These are phyloP conservation scores for Proliferodiscus dingleyae DNA, from an alignment of 2,329 filamentous ascomycete genomes.

Conservation along the genomic window DNA sequence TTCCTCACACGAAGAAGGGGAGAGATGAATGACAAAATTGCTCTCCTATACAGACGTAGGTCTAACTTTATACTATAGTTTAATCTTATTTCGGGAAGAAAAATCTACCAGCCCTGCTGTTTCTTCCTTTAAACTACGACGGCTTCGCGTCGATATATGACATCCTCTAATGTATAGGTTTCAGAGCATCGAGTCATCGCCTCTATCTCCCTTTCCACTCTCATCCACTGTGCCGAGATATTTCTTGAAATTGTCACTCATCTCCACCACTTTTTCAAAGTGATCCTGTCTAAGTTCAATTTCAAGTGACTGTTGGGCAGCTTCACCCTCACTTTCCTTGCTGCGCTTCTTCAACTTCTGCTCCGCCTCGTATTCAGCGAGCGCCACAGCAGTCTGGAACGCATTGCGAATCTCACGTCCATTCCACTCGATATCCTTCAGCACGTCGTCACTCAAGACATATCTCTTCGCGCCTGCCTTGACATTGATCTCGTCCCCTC, in stretches of 20 bases:
- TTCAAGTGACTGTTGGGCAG: slow-evolving; percentile 1
- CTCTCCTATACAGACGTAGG: too few species aligned
- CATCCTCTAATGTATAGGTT: too few species aligned
- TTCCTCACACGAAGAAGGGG: too few species aligned
- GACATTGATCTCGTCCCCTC: slow-evolving; percentile 12
- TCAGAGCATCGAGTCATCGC: slow-evolving; percentile 18
- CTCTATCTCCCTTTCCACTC: slow-evolving; percentile 16
- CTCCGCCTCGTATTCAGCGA: slow-evolving; percentile 21
- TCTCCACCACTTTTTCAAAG: slow-evolving; percentile 22
- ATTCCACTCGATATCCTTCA: slow-evolving; percentile 24
- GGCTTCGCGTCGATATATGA: too few species aligned
- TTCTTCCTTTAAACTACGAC: too few species aligned
- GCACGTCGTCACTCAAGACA: slow-evolving; percentile 14
- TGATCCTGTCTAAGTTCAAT: slow-evolving; percentile 18
- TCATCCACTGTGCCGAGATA: slow-evolving; percentile 15
- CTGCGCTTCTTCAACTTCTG: slow-evolving; percentile 5
- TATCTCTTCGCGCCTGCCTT: slow-evolving; percentile 16
- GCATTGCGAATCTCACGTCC: slow-evolving; percentile 27
- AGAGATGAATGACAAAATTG: too few species aligned
- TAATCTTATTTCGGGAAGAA: too few species aligned
- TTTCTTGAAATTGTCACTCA: slow-evolving; percentile 20
- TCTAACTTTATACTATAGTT: too few species aligned
- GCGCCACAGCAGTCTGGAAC: slow-evolving; percentile 24
- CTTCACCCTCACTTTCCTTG: background rate
- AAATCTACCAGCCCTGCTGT: too few species aligned